phyloP scores from a whole-genome alignment of 2,329 filamentous ascomycete species.

The Arthrobotrys musiformis region DNA sequence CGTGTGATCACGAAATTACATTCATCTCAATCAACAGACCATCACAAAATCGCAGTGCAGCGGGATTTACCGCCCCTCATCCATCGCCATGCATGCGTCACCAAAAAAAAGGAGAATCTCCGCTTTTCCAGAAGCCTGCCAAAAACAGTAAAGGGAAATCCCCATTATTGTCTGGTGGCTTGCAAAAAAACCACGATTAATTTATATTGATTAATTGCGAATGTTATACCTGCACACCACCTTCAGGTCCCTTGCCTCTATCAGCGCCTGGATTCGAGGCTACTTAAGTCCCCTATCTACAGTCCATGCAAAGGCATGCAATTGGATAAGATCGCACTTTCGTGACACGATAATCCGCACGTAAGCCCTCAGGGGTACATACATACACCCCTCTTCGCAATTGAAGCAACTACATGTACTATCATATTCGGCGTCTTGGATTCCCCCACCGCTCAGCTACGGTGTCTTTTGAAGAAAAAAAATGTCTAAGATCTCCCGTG shows the following conservation, averaged over 20 bases:
- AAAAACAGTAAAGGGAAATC: not conserved
- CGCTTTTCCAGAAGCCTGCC: slow-evolving; percentile 46
- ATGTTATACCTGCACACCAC: not conserved
- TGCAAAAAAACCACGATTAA: not conserved
- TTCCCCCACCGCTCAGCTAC: not conserved
- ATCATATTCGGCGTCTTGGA: not conserved
- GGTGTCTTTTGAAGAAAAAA: not conserved
- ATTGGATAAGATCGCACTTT: too few relatives aligned
- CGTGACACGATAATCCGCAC: not conserved
- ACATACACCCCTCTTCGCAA: not conserved
- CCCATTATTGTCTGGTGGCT: not conserved
- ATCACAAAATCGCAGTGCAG: too few relatives aligned
- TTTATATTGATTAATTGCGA: not conserved
- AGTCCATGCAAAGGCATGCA: too few relatives aligned
- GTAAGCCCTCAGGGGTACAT: not conserved
- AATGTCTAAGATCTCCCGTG: not conserved
- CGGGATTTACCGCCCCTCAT: too few relatives aligned
- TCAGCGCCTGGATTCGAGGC: too few relatives aligned
- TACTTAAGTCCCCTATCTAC: not conserved
- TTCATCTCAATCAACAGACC: too few relatives aligned
- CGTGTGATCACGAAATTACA: too few relatives aligned
- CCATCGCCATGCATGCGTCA: not conserved
- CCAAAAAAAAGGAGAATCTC: slow-evolving; percentile 5
- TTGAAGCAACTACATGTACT: not conserved
- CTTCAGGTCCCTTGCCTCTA: too few relatives aligned